These are phyloP conservation scores for Sungouiozyma intestinalis DNA, from an alignment of 805 yeast genomes.

Conservation along the genomic window DNA sequence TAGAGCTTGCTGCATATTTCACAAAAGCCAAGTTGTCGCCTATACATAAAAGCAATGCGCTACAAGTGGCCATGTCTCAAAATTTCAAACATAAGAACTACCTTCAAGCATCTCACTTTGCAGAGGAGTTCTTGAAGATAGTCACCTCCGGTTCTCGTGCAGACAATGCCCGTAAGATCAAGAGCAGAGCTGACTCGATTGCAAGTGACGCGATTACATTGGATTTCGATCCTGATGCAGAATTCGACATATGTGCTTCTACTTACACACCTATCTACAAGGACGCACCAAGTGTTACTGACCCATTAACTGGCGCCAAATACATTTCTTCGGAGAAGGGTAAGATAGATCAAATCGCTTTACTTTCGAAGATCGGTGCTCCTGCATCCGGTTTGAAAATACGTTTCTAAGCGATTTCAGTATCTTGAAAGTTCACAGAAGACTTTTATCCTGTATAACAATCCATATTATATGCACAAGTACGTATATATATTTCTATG, in stretches of 20 bases:
- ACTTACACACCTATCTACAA: conserved; percentile 82
- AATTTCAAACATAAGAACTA: conserved; percentile 81
- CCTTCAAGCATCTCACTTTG: conserved; percentile 83
- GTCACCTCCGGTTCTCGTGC: conserved; percentile 68
- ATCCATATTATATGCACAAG: not conserved
- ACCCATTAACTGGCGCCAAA: conserved; percentile 83
- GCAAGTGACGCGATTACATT: conserved; percentile 82
- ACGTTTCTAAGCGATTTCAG: no score
- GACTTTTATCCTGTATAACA: not conserved
- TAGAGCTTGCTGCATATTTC: conserved; percentile 93
- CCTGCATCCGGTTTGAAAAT: conserved; percentile 82
- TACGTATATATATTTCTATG: not conserved
- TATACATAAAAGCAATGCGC: conserved; percentile 76
- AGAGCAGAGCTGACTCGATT: conserved; percentile 65
- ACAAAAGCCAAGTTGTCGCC: conserved; percentile 74
- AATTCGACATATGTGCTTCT: conserved; percentile 80
- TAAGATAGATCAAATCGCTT: conserved; percentile 62
- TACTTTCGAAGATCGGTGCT: conserved; percentile 74
- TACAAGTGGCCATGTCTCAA: conserved; percentile 92
- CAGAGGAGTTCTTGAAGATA: conserved; percentile 66
- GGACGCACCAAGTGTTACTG: conserved; percentile 56
- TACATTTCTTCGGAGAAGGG: conserved; percentile 75
- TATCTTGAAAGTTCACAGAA: not conserved
- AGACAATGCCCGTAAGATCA: conserved; percentile 79
- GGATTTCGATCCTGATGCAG: conserved; percentile 87